Evolutionary conservation across 257 asterid genomes (phyloP), one percentile per base, ranked within the genome.

Genomic region (Solanum habrochaites): DNA sequence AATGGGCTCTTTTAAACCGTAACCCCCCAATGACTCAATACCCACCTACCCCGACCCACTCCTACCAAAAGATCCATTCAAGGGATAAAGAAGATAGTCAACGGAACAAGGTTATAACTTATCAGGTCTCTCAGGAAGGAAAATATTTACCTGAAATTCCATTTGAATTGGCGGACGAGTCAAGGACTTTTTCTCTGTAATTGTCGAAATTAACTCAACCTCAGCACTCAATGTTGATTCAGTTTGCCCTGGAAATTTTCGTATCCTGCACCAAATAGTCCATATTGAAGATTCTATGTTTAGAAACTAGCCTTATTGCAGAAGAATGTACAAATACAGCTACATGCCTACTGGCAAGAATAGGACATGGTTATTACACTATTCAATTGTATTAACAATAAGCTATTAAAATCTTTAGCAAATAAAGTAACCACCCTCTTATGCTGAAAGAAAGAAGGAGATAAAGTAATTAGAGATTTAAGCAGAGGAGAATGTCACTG

Each of bases 201-300:
- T 95, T 82, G 99, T 97, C 83, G 99, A 93, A 90, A 97, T 97
- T 89, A 97, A 92, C 92, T 97, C 99, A 84, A 97, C 95, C 89
- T 97, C 99, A 86, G 99, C 99, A 89, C 99, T 97, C 93, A 97
- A 88, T 67, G 99, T 97, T 58, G 99, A 95, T 88, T 97, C 99
- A 87, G 99, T 97, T 93, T 97, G 99, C 73, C 99, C 99, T 8
- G 99, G 99, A 88, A 97, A 97, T 91, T 97, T 97, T 90, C 96
- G 91, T 90, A 97, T 97, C 97, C 99, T 97, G 96, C 86, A 90
- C 86, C 72, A 37, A 85, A 70, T 80, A 47, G 27, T 0, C 42
- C 85, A 18, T 80, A 49, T 29, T 80, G 67, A 80, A 80, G 16
- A 80, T 47, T 15, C 60, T 4, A 45, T 45, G 23, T 29, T 45